phyloP scores from a whole-genome alignment of 768 basidiomycete genomes.

The Neoboletus magnificus region DNA sequence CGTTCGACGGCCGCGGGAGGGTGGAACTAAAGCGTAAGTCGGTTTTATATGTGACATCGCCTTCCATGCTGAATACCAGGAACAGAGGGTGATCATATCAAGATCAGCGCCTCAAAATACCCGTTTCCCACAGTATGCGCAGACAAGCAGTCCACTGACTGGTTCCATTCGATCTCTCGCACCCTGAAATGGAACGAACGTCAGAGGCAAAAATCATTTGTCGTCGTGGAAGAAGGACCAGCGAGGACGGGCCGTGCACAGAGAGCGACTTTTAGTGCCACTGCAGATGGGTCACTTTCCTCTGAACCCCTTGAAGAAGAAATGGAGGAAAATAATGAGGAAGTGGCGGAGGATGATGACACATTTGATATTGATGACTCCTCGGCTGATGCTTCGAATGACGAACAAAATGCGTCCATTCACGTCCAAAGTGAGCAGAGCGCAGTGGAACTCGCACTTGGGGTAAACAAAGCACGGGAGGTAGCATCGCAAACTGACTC shows the following conservation, averaged over 20 bases:
- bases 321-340: slow-evolving; percentile 36
- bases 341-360: slow-evolving; percentile 63
- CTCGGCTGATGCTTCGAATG: slow-evolving; percentile 48
- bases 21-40: slow-evolving; percentile 91
- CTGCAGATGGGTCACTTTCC: slow-evolving; percentile 7
- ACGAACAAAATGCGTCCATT: background rate
- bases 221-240: slow-evolving; percentile 90
- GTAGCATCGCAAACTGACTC: slow-evolving; percentile 24
- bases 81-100: slow-evolving; percentile 98
- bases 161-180: slow-evolving; percentile 96
- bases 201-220: slow-evolving; percentile 97
- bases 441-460: slow-evolving; percentile 11
- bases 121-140: slow-evolving; percentile 99
- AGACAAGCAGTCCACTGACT: slow-evolving; percentile 96
- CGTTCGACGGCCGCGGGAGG: slow-evolving; percentile 95
- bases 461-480: slow-evolving; percentile 31
- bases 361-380: slow-evolving; percentile 94
- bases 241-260: slow-evolving; percentile 36
- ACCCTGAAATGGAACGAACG: slow-evolving; percentile 99
- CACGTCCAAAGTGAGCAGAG: slow-evolving; percentile 16
- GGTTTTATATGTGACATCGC: background rate
- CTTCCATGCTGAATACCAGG: slow-evolving; percentile 4
- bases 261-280: slow-evolving; percentile 9
- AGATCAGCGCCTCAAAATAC: slow-evolving; percentile 93
- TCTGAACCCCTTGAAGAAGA: slow-evolving; percentile 39